Conservation (phyloP, 345 rosid genomes). For the Salix brachista region DNA sequence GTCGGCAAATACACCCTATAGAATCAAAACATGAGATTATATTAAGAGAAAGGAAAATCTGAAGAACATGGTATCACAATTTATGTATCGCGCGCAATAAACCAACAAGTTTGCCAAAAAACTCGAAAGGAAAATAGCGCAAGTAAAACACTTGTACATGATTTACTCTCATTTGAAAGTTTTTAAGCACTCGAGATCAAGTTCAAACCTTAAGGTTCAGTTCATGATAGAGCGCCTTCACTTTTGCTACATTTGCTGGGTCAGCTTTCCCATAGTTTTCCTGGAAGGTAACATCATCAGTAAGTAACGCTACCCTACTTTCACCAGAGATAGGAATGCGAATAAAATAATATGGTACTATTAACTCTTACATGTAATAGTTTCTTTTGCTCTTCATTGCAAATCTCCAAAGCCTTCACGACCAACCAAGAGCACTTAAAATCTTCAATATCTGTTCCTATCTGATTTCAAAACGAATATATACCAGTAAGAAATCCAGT, state of each 20-base stretch:
- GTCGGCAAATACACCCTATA: constrained; percentile 55
- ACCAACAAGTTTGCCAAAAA: background rate
- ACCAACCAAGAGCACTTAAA: constrained; percentile 49
- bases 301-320: background rate
- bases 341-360: background rate
- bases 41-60: background rate
- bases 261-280: constrained; percentile 77
- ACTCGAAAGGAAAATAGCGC: background rate
- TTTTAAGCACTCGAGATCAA: background rate
- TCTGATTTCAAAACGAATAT: constrained; percentile 14
- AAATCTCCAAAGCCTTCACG: constrained; percentile 31
- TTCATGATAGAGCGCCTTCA: constrained; percentile 65
- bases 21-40: background rate
- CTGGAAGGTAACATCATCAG: constrained; percentile 25
- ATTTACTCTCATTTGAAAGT: background rate
- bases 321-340: background rate
- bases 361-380: constrained; percentile 12
- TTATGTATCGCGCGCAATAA: background rate
- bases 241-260: constrained; percentile 53
- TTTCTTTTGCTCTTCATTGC: constrained; percentile 24
- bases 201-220: constrained; percentile 62
- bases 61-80: background rate
- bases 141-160: background rate
- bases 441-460: constrained; percentile 35
- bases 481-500: background rate